Conservation (phyloP, 768 basidiomycete species). For the Leccinum arenicola region DNA sequence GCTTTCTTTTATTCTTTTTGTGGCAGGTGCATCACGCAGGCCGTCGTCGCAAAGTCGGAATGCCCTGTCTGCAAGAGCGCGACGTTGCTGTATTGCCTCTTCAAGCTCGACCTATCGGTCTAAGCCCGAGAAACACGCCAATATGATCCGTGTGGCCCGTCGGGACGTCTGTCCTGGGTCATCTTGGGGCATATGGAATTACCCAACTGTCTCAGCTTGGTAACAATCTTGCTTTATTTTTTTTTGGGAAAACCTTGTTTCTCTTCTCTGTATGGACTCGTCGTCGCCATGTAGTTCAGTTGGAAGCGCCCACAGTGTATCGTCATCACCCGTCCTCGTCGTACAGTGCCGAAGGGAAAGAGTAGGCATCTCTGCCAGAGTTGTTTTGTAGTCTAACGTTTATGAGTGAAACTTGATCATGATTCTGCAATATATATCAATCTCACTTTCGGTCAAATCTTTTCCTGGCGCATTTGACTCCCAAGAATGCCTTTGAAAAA, state of each 20-base stretch:
- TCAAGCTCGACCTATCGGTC: constrained; percentile 44
- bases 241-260: not conserved
- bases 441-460: no score
- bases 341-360: not conserved
- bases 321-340: not conserved
- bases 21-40: constrained; percentile 51
- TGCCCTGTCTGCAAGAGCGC: constrained; percentile 55
- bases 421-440: no score
- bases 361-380: no score
- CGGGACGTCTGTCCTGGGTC: not conserved
- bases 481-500: no score
- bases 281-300: not conserved
- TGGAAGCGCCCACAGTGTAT: not conserved
- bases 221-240: not conserved
- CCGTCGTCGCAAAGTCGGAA: constrained; percentile 41
- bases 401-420: no score
- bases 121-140: constrained; percentile 2
- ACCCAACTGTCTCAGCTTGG: not conserved
- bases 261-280: not conserved
- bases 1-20: not conserved
- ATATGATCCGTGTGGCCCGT: not conserved
- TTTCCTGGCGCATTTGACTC: no score
- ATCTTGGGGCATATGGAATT: not conserved
- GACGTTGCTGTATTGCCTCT: constrained; percentile 53
- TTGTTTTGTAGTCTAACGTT: no score